Evolutionary conservation across 139 green algal species (phyloP), one percentile per base, ranked within the genome.

Genomic region (Eudorina sp.): DNA sequence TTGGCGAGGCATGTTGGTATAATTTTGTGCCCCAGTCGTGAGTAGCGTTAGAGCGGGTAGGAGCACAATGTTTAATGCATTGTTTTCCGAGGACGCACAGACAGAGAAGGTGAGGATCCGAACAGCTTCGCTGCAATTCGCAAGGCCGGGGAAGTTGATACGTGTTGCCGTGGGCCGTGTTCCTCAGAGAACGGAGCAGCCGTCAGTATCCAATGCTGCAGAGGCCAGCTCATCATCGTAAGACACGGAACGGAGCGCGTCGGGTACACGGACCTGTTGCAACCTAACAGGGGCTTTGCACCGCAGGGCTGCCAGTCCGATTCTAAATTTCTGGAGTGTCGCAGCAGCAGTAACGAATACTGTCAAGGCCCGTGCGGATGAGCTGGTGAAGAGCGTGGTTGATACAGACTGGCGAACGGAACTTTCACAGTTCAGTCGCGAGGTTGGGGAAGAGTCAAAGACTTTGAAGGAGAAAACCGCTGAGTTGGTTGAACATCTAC

Each of bases 391-490:
- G 46, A 94, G 89, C 64, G 91, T 98, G 40, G 62, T 88, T 36
- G 88, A 96, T 29, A 97, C 94, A 0, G 94, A 98, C 82, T 98
- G 95, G 95, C 88, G 90, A 23, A 90, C 70, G 19, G 95, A 98
- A 91, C 85, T 97, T 21, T 70, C 89, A 77, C 89, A 93, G 0
- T 96, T 98, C 66, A 91, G 92, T 36, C 90, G 94, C 18, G 95
- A 95, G 40, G 90, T 96, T 2, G 84, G 92, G 19, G 92, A 95
- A 74, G 95, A 98, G 31, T 88, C 89, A 3, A 91, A 94, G 29
- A 88, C 89, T 29, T 46, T 95, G 2, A 89, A 81, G 29, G 62
- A 89, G 29, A 92, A 93, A n/a, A 90, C 92, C 34, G 90, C 85
- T 0, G 90, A 96, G 23, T 40, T 90, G 0, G 80, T 93, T 66